Evolutionary conservation across 78 protist genomes (phyloP).

Genomic region (Dictyostelium discoideum): dicty_2.7 NC_007091.3:3796001-3796500

Average conservation of each 20-base stretch:
- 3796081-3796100: constrained; percentile 85
- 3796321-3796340: constrained; percentile 91
- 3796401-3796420: constrained; percentile 98
- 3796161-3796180: constrained; percentile 96
- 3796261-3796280: constrained; percentile 81
- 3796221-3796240: constrained; percentile 75
- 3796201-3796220: constrained; percentile 68
- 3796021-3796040: constrained; percentile 91
- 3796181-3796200: constrained; percentile 93
- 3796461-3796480: constrained; percentile 59
- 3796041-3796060: constrained; percentile 99
- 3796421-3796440: constrained; percentile 74
- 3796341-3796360: constrained; percentile 87
- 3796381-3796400: constrained; percentile 91
- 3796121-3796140: constrained; percentile 88
- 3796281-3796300: constrained; percentile 76
- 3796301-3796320: constrained; percentile 87
- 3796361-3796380: constrained; percentile 83
- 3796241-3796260: constrained; percentile 50
- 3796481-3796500: background rate
- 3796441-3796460: background rate
- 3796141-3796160: constrained; percentile 97
- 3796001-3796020: constrained; percentile 91
- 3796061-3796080: constrained; percentile 87
- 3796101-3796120: constrained; percentile 93